These are phyloP conservation scores for Flaveria robusta DNA, from an alignment of 129 eudicot genomes.

Conservation along the genomic window DNA sequence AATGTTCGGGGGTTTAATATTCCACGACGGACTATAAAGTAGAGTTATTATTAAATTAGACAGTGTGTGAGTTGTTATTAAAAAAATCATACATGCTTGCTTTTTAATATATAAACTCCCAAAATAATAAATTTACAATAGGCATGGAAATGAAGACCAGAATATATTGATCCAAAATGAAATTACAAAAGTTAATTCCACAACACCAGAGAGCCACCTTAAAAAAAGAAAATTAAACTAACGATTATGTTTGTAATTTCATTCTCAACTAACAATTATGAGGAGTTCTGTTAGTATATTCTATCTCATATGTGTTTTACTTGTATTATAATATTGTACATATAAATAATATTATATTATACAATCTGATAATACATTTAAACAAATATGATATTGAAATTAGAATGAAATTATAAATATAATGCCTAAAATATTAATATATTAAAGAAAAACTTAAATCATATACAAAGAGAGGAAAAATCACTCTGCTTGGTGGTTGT, in stretches of 20 bases:
- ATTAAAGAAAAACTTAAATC: background rate
- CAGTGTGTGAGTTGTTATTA: too few relatives aligned
- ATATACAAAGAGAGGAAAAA: conserved; percentile 30
- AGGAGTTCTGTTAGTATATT: background rate
- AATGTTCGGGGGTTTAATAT: too few relatives aligned
- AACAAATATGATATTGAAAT: background rate
- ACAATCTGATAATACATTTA: background rate
- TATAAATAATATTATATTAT: background rate
- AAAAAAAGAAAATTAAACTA: background rate
- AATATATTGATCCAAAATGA: conserved; percentile 23
- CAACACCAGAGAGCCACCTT: conserved; percentile 29
- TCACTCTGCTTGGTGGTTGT: conserved; percentile 33
- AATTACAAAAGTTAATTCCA: conserved; percentile 23
- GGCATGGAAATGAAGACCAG: background rate
- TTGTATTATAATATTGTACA: background rate
- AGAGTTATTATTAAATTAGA: too few relatives aligned
- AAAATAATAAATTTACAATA: background rate
- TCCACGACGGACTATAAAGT: too few relatives aligned
- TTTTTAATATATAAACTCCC: background rate
- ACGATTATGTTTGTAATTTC: background rate
- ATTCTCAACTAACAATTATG: background rate
- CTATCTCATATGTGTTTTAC: too few relatives aligned
- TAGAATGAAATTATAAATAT: conserved; percentile 21
- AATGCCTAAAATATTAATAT: background rate
- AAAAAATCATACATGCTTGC: background rate